Conservation (phyloP, 1,139 yeast genomes). For the Yamadazyma buinensis region DNA sequence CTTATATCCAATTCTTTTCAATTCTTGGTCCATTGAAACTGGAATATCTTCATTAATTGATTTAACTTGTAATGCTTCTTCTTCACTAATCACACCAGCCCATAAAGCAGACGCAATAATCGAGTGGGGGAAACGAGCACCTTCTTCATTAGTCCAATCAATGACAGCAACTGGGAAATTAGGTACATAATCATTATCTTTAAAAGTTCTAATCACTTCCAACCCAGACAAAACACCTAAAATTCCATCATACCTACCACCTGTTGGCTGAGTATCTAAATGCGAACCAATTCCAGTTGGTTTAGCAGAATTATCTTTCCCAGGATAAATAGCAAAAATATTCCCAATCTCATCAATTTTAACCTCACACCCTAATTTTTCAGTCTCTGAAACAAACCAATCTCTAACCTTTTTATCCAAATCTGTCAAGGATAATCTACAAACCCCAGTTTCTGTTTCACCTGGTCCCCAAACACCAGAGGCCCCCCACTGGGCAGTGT, state of each 20-base stretch:
- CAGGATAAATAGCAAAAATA: slow-evolving; percentile 63
- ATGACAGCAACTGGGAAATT: slow-evolving; percentile 62
- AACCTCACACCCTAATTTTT: slow-evolving; percentile 52
- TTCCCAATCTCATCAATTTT: slow-evolving; percentile 63
- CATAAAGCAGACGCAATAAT: slow-evolving; percentile 66
- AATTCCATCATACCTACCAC: slow-evolving; percentile 73
- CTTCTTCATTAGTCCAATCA: slow-evolving; percentile 78
- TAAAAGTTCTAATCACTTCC: slow-evolving; percentile 61
- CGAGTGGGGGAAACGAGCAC: slow-evolving; percentile 68
- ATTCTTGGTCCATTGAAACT: slow-evolving; percentile 51
- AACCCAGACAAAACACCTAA: slow-evolving; percentile 66
- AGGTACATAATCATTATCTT: slow-evolving; percentile 55
- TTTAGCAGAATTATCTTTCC: slow-evolving; percentile 37
- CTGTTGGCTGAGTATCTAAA: slow-evolving; percentile 76
- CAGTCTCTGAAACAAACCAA: slow-evolving; percentile 58
- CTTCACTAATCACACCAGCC: slow-evolving; percentile 49
- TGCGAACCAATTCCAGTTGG: slow-evolving; percentile 75
- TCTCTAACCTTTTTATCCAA: slow-evolving; percentile 63
- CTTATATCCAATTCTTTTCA: slow-evolving; percentile 58
- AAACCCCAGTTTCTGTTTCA: slow-evolving; percentile 56
- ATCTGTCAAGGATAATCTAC: slow-evolving; percentile 59
- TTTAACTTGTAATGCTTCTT: slow-evolving; percentile 46
- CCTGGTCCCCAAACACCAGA: slow-evolving; percentile 59
- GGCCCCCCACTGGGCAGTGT: slow-evolving; percentile 62
- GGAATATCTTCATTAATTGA: slow-evolving; percentile 53